Base-by-base conservation (phyloP, 805 yeast genomes). In the Cyberlindnera americana region DNA sequence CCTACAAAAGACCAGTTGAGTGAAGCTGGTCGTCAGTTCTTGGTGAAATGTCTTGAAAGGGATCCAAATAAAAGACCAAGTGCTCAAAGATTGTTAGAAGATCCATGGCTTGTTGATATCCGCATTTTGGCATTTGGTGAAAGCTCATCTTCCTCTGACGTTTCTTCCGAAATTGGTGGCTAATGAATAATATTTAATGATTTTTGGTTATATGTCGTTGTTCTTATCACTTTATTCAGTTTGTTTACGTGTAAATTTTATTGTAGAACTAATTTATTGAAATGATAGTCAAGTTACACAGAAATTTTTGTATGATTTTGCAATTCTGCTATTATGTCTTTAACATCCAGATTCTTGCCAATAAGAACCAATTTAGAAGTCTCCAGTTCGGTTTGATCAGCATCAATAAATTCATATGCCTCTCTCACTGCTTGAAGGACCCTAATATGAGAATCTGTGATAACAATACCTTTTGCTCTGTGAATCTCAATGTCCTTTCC, bases 391-490 rank as follows among this genome's bases (percentile, higher is more conserved):
- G 70, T 66, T 31, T 58, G 52, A 5, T 52, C 52, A 4, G 68
- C 67, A 12, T 75, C 78, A 4, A 81, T 70, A 3, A 87, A 67
- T 47, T 93, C 99, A 61, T 88, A 93, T 0, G 95, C 88, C 40
- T 89, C 93, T 44, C 98, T 70, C 0, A 93, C 99, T 11, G 95
- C 98, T 59, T 93, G 99, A 10, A 93, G 64, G 0, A 48, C 50
- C 12, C 44, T 44, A 9, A 53, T 57, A 5, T 59, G 50, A 2
- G 56, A 59, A 7, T 60, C 55, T n/a, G 52, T 45, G 3, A 80
- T 72, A 7, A 89, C 47, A 9, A 86, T 60, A 1, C 96, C 98
- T 57, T 93, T 93, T 2, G 83, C 66, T 46, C 98, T 66, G 50
- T 89, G 96, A 3, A 93, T 70, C 46, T 88, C 96, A 4, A 77